Evolutionary conservation across 257 asterid species (phyloP).

Genomic region (Verbena officinalis): DNA sequence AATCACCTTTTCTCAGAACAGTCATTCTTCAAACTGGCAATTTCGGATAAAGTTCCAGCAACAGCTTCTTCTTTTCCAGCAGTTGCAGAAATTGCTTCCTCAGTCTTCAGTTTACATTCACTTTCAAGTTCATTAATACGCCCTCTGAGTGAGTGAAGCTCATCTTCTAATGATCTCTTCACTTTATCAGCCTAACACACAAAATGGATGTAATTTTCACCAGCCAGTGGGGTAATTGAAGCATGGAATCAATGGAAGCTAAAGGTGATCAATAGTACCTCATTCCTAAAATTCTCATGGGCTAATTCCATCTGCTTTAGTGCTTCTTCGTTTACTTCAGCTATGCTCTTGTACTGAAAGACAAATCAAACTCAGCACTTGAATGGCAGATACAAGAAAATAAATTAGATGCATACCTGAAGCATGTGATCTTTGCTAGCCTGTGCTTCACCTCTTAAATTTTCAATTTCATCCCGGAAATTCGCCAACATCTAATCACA

Average conservation of each 20-base stretch:
- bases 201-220: conserved; percentile 14
- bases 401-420: conserved; percentile 50
- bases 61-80: conserved; percentile 82
- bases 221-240: conserved; percentile 8
- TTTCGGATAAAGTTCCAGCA: conserved; percentile 63
- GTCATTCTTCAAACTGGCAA: conserved; percentile 67
- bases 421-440: conserved; percentile 80
- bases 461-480: conserved; percentile 60
- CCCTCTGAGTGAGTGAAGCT: conserved; percentile 53
- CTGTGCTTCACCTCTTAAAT: conserved; percentile 64
- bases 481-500: conserved; percentile 46
- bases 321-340: conserved; percentile 85
- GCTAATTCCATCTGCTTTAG: conserved; percentile 69
- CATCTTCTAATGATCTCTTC: conserved; percentile 70
- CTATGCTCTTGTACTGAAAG: conserved; percentile 83
- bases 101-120: conserved; percentile 58
- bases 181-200: conserved; percentile 54
- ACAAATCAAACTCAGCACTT: conserved; percentile 34
- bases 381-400: conserved; percentile 16
- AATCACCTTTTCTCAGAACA: conserved; percentile 62
- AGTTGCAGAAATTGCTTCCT: conserved; percentile 66
- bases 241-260: not conserved
- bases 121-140: conserved; percentile 62
- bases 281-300: conserved; percentile 60
- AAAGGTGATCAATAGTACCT: conserved; percentile 44